Evolutionary conservation across 2,329 filamentous ascomycete genomes (phyloP).

Genomic region (Xylariaceae sp.): DNA sequence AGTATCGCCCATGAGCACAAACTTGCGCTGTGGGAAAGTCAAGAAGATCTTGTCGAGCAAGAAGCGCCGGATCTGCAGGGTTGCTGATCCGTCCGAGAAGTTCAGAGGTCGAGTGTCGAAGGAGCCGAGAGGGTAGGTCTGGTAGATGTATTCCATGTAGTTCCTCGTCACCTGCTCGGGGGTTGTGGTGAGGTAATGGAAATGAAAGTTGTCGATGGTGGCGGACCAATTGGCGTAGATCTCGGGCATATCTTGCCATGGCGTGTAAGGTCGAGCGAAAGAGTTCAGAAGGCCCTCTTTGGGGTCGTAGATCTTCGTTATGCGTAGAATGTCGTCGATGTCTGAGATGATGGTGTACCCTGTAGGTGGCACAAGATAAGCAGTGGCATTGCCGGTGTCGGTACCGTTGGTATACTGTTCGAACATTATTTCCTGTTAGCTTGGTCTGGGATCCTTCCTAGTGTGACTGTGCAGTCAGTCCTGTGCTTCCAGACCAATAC

Average conservation of each 20-base stretch:
- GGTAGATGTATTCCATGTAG: conserved; percentile 79
- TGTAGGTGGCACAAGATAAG: conserved; percentile 67
- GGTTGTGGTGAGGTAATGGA: conserved; percentile 78
- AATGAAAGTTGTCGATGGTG: conserved; percentile 65
- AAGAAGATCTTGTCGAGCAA: conserved; percentile 69
- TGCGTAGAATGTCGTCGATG: conserved; percentile 75
- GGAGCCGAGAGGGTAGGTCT: conserved; percentile 70
- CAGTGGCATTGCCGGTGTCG: conserved; percentile 66
- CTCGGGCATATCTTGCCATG: conserved; percentile 76
- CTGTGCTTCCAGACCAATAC: not conserved
- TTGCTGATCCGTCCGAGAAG: conserved; percentile 68
- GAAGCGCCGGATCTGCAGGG: conserved; percentile 65
- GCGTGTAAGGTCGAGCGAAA: conserved; percentile 65
- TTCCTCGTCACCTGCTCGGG: conserved; percentile 73
- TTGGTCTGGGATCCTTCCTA: not conserved
- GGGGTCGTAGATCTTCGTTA: conserved; percentile 76
- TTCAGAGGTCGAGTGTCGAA: conserved; percentile 77
- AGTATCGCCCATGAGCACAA: conserved; percentile 73
- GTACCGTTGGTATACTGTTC: conserved; percentile 56
- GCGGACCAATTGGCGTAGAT: conserved; percentile 73
- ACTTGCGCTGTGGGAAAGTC: conserved; percentile 71
- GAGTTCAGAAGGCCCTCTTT: conserved; percentile 72
- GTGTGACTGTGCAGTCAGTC: too few relatives aligned
- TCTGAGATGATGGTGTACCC: conserved; percentile 73
- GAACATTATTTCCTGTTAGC: not conserved